phyloP scores from a whole-genome alignment of 441 rosid genomes.

The Populus hybrid region DNA sequence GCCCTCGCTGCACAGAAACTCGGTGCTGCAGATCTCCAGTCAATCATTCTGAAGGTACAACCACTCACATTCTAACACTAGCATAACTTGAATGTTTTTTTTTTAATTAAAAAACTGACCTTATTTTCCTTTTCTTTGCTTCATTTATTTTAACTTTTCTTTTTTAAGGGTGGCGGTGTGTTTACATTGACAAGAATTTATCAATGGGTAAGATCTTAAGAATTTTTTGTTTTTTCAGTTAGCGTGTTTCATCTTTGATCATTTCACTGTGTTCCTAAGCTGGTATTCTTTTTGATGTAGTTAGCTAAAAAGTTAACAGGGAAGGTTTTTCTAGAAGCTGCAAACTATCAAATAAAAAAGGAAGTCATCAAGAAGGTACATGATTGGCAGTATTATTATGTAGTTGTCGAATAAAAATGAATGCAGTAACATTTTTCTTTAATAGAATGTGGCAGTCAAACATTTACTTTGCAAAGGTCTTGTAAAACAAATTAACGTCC shows the following conservation, averaged over 20 bases:
- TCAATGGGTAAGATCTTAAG: constrained; percentile 61
- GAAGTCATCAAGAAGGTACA: constrained; percentile 71
- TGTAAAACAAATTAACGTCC: neutral
- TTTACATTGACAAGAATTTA: constrained; percentile 70
- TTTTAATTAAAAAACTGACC: constrained; percentile 1
- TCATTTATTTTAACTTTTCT: constrained; percentile 10
- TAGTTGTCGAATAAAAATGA: neutral
- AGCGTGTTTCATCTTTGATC: constrained; percentile 2
- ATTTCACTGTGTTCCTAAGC: constrained; percentile 16
- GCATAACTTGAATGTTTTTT: constrained; percentile 4
- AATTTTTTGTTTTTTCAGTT: neutral
- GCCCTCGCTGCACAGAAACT: constrained; percentile 55
- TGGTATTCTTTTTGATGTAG: constrained; percentile 38
- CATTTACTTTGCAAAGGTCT: neutral
- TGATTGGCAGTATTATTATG: constrained; percentile 13
- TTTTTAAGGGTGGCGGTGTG: constrained; percentile 68
- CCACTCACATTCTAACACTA: constrained; percentile 3
- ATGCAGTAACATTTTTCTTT: neutral
- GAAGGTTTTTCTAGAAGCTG: constrained; percentile 70
- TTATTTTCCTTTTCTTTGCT: neutral
- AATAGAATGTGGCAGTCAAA: neutral
- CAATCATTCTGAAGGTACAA: constrained; percentile 68
- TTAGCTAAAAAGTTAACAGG: constrained; percentile 62
- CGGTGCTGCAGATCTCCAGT: constrained; percentile 54
- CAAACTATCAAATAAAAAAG: constrained; percentile 75